A percentile compares a stretch with the other conserved stretches of the same genome.
These are phyloP conservation scores for Pseudopediastrum boryanum DNA, from an alignment of 139 green algal species.

Conservation along the genomic window DNA sequence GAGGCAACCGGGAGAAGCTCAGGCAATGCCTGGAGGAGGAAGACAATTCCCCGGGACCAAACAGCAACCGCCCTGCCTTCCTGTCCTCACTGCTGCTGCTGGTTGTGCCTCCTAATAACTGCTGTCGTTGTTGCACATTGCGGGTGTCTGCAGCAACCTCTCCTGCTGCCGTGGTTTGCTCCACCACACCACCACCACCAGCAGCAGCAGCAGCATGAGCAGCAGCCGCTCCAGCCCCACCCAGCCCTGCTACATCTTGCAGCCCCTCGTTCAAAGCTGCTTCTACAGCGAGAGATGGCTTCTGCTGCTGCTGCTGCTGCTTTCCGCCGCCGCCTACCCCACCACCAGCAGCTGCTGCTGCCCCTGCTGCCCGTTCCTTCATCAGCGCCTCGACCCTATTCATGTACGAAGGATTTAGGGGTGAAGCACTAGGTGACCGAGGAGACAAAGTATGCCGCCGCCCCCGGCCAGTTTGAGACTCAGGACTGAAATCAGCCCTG, in stretches of 20 bases:
- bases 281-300: background rate
- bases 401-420: conserved; percentile 17
- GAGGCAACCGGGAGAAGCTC: conserved; percentile 29
- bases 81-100: background rate
- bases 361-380: background rate
- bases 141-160: too few species aligned
- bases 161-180: background rate
- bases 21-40: conserved; percentile 4
- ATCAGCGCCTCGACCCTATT: background rate
- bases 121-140: too few species aligned
- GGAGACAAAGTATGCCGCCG: background rate
- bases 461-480: background rate
- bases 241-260: background rate
- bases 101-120: background rate
- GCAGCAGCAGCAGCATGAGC: too few species aligned
- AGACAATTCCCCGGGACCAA: conserved; percentile 1
- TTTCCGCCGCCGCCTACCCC: background rate
- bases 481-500: conserved; percentile 8
- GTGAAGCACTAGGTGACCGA: conserved; percentile 9
- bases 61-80: too few species aligned
- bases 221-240: background rate
- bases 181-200: too few species aligned
- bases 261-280: background rate
- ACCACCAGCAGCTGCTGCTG: background rate
- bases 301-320: conserved; percentile 18